Base-by-base conservation (phyloP, 345 rosid species). In the Euphorbia tirucalli region DNA sequence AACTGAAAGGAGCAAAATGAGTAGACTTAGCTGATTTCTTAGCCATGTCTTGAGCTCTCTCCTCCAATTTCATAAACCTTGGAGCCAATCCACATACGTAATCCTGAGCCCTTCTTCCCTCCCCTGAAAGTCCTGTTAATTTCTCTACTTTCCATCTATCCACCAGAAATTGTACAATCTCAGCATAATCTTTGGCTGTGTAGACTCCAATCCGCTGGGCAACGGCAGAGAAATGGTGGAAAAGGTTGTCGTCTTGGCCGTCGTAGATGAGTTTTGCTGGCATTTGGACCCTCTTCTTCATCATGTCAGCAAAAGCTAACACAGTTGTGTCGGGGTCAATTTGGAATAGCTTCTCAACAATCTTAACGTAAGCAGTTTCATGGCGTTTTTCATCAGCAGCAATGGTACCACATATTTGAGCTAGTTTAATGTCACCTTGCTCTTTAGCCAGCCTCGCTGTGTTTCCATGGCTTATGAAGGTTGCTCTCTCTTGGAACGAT, bases 401-500 rank as follows among this genome's bases (percentile, higher is more conserved):
- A 11, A 83, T 77, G 16, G 16, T 37, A 27, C 86, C 83, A 21
- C 83, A 77, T 9, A 83, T 72, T 41, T 79, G 73, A n/a, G 85
- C 85, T 65, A 83, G 61, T n/a, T 71, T 74, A 11, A 15, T 4
- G 73, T 74, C 79, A 1, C 85, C 83, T 5, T 74, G 75, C 31
- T 74, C 27, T 81, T 74, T 74, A 16, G 81, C 81, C 0, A 67
- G 73, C 55, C 60, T 74, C 4, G 83, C 79, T 14, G 78, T 79
- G 71, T 74, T 83, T 4, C 77, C 79, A 56, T 83, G 85, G 49
- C 79, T 74, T 25, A 79, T 65, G 56, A 83, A 83, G 9, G 85
- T 79, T 46, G 85, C 85, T 49, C 85, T 65, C 44, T 82, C 85
- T 48, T 79, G 85, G 61, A 79, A 79, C n/a, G 83, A 71, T 18